These are phyloP conservation scores for Monosporozyma solicola DNA, from an alignment of 805 yeast genomes.

Conservation along the genomic window DNA sequence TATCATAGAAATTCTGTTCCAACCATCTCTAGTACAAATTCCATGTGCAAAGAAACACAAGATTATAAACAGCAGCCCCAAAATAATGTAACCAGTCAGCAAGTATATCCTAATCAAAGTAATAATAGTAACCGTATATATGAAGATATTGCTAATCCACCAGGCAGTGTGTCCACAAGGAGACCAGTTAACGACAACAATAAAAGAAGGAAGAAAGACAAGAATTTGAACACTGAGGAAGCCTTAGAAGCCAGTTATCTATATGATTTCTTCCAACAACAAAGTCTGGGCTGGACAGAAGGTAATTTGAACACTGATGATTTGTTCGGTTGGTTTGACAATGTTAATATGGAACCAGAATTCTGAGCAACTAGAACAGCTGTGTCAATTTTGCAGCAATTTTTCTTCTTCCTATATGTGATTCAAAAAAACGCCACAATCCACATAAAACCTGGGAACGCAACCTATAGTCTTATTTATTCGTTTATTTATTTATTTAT, in stretches of 20 bases:
- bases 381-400: neutral
- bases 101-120: neutral
- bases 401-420: neutral
- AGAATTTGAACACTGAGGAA: neutral
- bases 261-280: slow-evolving; percentile 67
- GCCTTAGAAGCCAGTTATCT: slow-evolving; percentile 15
- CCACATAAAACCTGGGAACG: neutral
- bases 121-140: neutral
- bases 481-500: neutral
- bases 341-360: slow-evolving; percentile 57
- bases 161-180: neutral
- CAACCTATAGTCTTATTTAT: neutral
- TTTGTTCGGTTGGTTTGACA: slow-evolving; percentile 87
- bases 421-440: neutral
- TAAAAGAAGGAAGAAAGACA: neutral
- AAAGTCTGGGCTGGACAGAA: slow-evolving; percentile 79
- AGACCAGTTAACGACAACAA: neutral
- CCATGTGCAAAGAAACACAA: neutral
- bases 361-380: slow-evolving; percentile 19
- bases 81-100: neutral
- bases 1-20: neutral
- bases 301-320: slow-evolving; percentile 61
- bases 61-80: neutral
- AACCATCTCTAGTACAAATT: neutral
- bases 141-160: neutral